Conservation (phyloP, 768 basidiomycete genomes). For the Boletus huronensis region DNA sequence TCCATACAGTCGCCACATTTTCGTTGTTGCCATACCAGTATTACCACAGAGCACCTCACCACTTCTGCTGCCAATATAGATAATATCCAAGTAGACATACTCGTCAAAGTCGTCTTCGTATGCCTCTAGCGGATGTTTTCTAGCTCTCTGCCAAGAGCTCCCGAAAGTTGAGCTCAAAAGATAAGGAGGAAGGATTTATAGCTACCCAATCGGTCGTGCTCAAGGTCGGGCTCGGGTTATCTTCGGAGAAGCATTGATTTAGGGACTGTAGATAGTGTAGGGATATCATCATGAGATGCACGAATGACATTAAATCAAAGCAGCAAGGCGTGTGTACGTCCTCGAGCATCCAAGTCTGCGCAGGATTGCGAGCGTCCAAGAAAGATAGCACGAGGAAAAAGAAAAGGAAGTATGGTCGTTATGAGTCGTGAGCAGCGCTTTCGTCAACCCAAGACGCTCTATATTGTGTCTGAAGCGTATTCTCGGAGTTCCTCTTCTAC, state of each 20-base stretch:
- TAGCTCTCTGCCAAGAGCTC: not conserved
- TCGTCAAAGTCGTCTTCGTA: not conserved
- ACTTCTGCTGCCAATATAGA: not conserved
- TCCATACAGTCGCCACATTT: not conserved
- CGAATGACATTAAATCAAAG: constrained; percentile 9
- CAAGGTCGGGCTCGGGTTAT: not conserved
- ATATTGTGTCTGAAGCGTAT: constrained; percentile 8
- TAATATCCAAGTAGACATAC: no score
- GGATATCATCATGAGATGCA: constrained; percentile 27
- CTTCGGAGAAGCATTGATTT: constrained; percentile 8
- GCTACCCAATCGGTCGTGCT: not conserved
- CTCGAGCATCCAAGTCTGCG: constrained; percentile 5
- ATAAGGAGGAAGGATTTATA: not conserved
- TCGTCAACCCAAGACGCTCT: constrained; percentile 5
- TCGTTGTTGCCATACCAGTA: not conserved
- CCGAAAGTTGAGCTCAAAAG: not conserved
- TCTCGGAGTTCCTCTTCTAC: constrained; percentile 65
- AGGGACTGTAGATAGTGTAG: constrained; percentile 22
- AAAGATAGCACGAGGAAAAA: constrained; percentile 4
- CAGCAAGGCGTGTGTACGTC: not conserved
- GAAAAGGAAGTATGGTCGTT: constrained; percentile 5
- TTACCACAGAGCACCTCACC: not conserved
- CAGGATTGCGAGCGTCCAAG: constrained; percentile 2
- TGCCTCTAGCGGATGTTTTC: not conserved
- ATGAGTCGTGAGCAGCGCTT: constrained; percentile 2